These are phyloP conservation scores for Epithemia pelagica DNA, from an alignment of 108 stramenopile genomes.

Conservation along the genomic window DNA sequence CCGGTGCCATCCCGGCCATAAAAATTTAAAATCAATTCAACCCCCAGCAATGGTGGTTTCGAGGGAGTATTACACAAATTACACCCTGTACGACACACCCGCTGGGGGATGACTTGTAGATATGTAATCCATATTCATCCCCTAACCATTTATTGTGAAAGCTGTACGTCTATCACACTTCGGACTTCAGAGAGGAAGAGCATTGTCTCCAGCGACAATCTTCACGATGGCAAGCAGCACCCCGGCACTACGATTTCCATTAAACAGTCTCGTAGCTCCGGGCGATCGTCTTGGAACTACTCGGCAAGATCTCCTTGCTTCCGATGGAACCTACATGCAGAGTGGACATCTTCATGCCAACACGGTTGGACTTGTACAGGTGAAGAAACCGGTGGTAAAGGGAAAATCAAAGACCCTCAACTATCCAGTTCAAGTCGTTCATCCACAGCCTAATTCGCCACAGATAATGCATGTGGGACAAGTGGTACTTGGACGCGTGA, in stretches of 20 bases:
- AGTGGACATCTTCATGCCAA: slow-evolving; percentile 59
- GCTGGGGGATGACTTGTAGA: too few relatives aligned
- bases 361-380: slow-evolving; percentile 33
- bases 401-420: not conserved
- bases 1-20: too few relatives aligned
- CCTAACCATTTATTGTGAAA: too few relatives aligned
- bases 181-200: too few relatives aligned
- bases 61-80: too few relatives aligned
- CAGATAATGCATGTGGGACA: slow-evolving; percentile 45
- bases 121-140: too few relatives aligned
- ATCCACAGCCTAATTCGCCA: not conserved
- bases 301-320: slow-evolving; percentile 28
- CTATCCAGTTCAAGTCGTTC: not conserved
- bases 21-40: too few relatives aligned
- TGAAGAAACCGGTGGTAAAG: slow-evolving; percentile 12
- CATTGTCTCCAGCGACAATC: too few relatives aligned
- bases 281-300: slow-evolving; percentile 68
- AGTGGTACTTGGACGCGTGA: slow-evolving; percentile 52
- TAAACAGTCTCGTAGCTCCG: slow-evolving; percentile 52
- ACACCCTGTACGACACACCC: too few relatives aligned
- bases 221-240: too few relatives aligned
- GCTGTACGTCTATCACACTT: too few relatives aligned
- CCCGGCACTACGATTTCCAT: slow-evolving; percentile 42
- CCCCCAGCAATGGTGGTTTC: too few relatives aligned
- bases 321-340: slow-evolving; percentile 58